These are phyloP conservation scores for Chenopodium album DNA, from an alignment of 148 eudicot genomes.

Conservation along the genomic window DNA sequence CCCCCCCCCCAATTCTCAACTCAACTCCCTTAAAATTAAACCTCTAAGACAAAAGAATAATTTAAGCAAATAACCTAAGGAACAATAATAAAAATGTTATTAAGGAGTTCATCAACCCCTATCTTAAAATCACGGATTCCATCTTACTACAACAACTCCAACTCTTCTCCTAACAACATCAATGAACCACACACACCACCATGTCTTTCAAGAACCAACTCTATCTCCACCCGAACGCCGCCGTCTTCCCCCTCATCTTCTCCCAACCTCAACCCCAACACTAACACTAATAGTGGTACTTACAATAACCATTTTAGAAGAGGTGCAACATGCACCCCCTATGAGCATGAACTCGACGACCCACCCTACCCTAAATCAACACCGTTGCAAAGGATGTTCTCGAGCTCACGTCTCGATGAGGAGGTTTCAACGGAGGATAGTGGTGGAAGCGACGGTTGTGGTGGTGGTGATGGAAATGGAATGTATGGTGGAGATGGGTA, in stretches of 20 bases:
- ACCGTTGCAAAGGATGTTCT: constrained; percentile 20
- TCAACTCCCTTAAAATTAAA: too few relatives aligned
- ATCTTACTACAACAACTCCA: background rate
- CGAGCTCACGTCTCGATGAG: constrained; percentile 31
- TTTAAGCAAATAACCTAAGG: too few relatives aligned
- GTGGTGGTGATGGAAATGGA: constrained; percentile 17
- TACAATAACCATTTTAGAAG: background rate
- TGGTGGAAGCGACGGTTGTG: constrained; percentile 4
- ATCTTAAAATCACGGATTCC: constrained; percentile 38
- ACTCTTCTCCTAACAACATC: constrained; percentile 18
- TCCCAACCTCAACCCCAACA: background rate
- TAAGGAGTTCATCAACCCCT: constrained; percentile 49
- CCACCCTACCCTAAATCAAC: background rate
- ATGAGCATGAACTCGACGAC: background rate
- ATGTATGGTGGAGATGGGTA: constrained; percentile 27
- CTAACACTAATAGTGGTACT: too few relatives aligned
- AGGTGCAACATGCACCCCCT: background rate
- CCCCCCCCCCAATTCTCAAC: background rate
- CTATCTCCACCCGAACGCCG: constrained; percentile 23
- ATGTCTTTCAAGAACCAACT: constrained; percentile 17
- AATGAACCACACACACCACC: background rate
- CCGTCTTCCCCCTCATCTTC: constrained; percentile 9
- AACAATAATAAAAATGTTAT: constrained; percentile 20
- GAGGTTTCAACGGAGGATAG: constrained; percentile 7
- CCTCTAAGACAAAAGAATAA: background rate